Base-by-base conservation (phyloP, 345 rosid species). In the Aquilaria yunnanensis region DNA sequence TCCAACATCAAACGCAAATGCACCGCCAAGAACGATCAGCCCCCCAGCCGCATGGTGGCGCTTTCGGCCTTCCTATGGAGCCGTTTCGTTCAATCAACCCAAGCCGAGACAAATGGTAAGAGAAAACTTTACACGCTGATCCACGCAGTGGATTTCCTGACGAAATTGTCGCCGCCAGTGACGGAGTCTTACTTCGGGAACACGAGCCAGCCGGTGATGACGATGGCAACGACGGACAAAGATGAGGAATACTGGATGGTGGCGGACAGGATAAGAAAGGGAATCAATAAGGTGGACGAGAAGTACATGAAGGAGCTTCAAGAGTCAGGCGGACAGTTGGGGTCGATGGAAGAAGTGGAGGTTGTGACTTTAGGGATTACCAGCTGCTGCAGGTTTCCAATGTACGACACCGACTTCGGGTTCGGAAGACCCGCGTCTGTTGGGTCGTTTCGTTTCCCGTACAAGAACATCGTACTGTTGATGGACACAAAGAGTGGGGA, bases 131-230 rank as follows among this genome's bases (percentile, higher is more conserved):
- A 64, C 56, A 14, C 68, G 34, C 9, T 82, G 56, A 13, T 67
- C 57, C 81, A 80, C 34, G 74, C 76, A 0, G 79, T 80, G 66
- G 74, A 80, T 64, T 57, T 83, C 37, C 76, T 81, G 6, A 60
- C 68, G 37, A 65, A 73, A 41, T 64, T 66, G 73, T 62, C 77
- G 12, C 79, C 64, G 0, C 59, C 70, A 9, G 54, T 77, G 32
- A 56, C 79, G 9, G 78, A 79, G 16, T 29, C 62, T 66, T 66
- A 75, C 46, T 80, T 77, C 30, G 81, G 87, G 23, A 80, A 75
- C 62, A 67, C 72, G 31, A 56, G 53, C 57, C 58, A 78, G 23
- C 23, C 58, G 13, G 23, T 62, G 0, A 34, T 67, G 1, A 61
- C 78, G 3, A 29, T 71, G 12, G 52, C 62, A 32, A 56, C 64